These are phyloP conservation scores for Ogataea paraovalis DNA, from an alignment of 805 yeast genomes.

Conservation along the genomic window DNA sequence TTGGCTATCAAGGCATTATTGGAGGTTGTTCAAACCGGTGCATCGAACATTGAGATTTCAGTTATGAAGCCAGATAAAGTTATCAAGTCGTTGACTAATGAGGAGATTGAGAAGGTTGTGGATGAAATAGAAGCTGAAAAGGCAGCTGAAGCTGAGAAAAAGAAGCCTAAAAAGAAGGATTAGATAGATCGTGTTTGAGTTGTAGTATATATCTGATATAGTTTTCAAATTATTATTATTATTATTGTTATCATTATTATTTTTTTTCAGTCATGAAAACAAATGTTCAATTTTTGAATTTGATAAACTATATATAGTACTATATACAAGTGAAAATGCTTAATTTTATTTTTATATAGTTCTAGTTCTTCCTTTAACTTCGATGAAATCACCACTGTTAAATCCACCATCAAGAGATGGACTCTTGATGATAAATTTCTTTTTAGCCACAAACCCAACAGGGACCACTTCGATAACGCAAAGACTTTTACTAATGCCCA, in stretches of 20 bases:
- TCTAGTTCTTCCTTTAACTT: slow-evolving; percentile 29
- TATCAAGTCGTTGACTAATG: slow-evolving; percentile 58
- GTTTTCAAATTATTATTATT: no score
- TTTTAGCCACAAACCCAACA: slow-evolving; percentile 10
- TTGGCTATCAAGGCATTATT: slow-evolving; percentile 82
- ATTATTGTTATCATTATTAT: no score
- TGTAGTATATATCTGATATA: background rate
- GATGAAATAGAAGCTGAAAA: slow-evolving; percentile 84
- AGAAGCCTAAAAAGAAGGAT: slow-evolving; percentile 40
- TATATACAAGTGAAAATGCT: background rate
- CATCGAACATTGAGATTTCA: slow-evolving; percentile 90
- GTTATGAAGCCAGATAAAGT: slow-evolving; percentile 69
- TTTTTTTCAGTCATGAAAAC: no score
- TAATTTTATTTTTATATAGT: slow-evolving; percentile 4
- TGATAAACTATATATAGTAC: no score
- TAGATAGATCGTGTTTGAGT: slow-evolving; percentile 5
- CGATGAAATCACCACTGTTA: slow-evolving; percentile 21
- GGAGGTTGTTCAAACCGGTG: slow-evolving; percentile 98
- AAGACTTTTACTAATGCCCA: slow-evolving; percentile 20
- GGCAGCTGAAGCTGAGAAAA: slow-evolving; percentile 75
- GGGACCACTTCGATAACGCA: slow-evolving; percentile 28
- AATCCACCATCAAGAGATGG: slow-evolving; percentile 15
- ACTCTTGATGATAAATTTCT: slow-evolving; percentile 23
- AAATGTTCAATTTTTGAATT: no score
- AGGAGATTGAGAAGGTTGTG: slow-evolving; percentile 70